Base-by-base conservation (phyloP, 2,329 filamentous ascomycete genomes). In the Xylaria polymorpha region DNA sequence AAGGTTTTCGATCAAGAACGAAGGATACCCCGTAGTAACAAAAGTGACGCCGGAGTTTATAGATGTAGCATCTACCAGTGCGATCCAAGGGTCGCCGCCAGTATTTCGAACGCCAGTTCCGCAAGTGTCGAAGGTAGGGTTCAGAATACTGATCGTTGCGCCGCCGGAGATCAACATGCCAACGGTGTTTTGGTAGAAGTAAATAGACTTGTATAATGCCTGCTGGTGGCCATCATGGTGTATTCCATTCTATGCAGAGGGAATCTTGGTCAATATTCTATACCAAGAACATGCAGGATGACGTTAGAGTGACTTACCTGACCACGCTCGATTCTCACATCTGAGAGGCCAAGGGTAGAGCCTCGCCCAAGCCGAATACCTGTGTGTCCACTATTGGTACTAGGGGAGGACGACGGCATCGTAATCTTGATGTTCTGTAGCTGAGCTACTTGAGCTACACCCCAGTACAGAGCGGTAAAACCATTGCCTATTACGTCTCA, bases 151-250 rank as follows among this genome's bases (percentile, higher is more conserved):
- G 67, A 84, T 81, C 43, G 82, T 83, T 56, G 76, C 75, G 2
- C 81, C 83, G 5, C 76, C 77, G 9, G 74, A 74, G 48, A 82
- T 80, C 14, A 80, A 74, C 75, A 82, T 79, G 39, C 79, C 83
- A 5, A 83, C 74, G 0, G 79, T 81, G 70, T 83, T 83, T 41
- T 82, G 76, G 71, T 74, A 82, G 65, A 84, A 83, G 72, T 82
- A 80, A 32, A 84, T 81, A 69, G 77, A 78, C 75, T 84, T 84
- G 72, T 81, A 83, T 1, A 81, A 72, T 1, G 81, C 81, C 63
- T 84, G 82, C 67, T 84, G 82, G 63, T 84, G 82, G 4, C 80
- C 80, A 67, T 82, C 73, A 59, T 82, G 78, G 78, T 78, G 81
- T 69, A 84, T 81, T 46, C 82, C 82, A 51, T 82, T 82, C 79